These are phyloP conservation scores for Coemansia asiatica DNA, from an alignment of 192 early-diverging fungal species.

Conservation along the genomic window DNA sequence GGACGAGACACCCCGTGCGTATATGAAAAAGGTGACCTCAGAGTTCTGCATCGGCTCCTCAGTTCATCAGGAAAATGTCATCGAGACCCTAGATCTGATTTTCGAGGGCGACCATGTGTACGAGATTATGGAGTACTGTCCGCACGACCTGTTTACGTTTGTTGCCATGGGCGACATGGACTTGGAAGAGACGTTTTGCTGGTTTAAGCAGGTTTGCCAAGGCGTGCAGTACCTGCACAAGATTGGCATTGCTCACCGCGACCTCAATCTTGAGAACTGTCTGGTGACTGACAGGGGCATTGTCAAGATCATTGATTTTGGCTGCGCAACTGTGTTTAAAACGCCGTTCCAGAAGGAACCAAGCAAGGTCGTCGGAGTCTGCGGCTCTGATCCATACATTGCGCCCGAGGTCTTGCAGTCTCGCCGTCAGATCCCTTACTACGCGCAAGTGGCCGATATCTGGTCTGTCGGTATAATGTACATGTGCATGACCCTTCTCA, in stretches of 20 bases:
- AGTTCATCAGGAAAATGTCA: constrained; percentile 74
- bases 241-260: constrained; percentile 90
- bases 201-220: constrained; percentile 78
- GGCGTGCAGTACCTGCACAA: constrained; percentile 87
- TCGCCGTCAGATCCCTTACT: constrained; percentile 64
- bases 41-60: constrained; percentile 83
- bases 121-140: constrained; percentile 90
- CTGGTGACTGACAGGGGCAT: constrained; percentile 71
- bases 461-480: constrained; percentile 92
- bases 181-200: constrained; percentile 80
- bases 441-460: constrained; percentile 79
- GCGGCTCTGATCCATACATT: constrained; percentile 94
- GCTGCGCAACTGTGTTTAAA: constrained; percentile 84
- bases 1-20: constrained; percentile 70
- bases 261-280: constrained; percentile 90
- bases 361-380: constrained; percentile 70
- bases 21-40: constrained; percentile 78
- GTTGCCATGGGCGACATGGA: constrained; percentile 76
- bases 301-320: constrained; percentile 96
- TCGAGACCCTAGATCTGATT: constrained; percentile 76
- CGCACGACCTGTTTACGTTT: constrained; percentile 81
- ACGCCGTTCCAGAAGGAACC: constrained; percentile 72
- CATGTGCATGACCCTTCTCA: constrained; percentile 68
- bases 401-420: constrained; percentile 79
- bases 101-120: constrained; percentile 65